Evolutionary conservation across 768 basidiomycete genomes (phyloP).

Genomic region (Galerina sulciceps): DNA sequence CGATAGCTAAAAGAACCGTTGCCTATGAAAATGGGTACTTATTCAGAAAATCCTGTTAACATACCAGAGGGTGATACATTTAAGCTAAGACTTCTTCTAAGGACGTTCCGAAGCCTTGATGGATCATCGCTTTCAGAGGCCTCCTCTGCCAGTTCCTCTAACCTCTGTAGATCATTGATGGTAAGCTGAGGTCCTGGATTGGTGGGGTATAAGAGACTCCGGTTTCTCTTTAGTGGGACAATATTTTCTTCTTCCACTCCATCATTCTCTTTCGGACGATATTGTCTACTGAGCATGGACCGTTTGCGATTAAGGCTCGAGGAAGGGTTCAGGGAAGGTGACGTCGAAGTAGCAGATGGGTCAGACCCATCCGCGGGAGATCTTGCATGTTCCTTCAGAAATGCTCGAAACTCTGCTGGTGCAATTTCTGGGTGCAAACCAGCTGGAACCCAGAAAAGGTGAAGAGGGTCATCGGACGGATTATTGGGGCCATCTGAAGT

Average conservation of each 20-base stretch:
- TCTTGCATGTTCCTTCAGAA: conserved; percentile 91
- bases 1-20: conserved; percentile 50
- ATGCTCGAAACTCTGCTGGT: conserved; percentile 92
- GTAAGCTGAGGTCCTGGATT: conserved; percentile 85
- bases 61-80: conserved; percentile 85
- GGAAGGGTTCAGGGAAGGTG: conserved; percentile 41
- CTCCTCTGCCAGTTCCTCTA: conserved; percentile 93
- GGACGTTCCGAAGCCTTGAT: conserved; percentile 72
- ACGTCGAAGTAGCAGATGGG: conserved; percentile 44
- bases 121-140: conserved; percentile 84
- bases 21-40: conserved; percentile 1
- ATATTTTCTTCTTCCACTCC: conserved; percentile 70
- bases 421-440: conserved; percentile 97
- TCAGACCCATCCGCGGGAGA: conserved; percentile 49
- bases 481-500: conserved; percentile 36
- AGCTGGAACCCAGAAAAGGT: conserved; percentile 99
- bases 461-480: conserved; percentile 76
- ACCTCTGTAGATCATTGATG: conserved; percentile 89
- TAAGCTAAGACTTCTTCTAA: conserved; percentile 87
- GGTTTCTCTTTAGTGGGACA: conserved; percentile 70
- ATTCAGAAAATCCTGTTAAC: conserved; percentile 34
- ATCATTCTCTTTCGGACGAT: conserved; percentile 81
- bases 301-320: conserved; percentile 77
- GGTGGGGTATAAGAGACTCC: conserved; percentile 63
- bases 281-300: conserved; percentile 95